Evolutionary conservation across 2,329 filamentous ascomycete genomes (phyloP), one percentile per base, ranked within the genome.

Genomic region (Cladosporium sp.): DNA sequence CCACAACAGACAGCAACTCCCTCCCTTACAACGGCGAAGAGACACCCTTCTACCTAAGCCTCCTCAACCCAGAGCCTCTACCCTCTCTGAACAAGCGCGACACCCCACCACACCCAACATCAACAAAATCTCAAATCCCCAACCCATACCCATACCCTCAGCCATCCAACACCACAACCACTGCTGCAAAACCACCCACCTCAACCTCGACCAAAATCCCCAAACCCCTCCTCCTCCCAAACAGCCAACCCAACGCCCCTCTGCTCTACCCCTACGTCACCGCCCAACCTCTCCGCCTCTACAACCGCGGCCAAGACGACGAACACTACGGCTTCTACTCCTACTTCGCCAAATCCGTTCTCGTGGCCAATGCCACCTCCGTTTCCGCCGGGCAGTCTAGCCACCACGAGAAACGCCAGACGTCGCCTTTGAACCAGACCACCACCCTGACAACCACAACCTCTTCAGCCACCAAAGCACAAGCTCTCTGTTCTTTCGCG

Each of bases 301-400:
- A 87, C 71, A 90, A 97, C 71, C 88, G 91, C 19, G 91, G 89
- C 17, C 78, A 89, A 25, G 76, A 82, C 1, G 87, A 87, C 0
- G 93, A 97, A 71, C 91, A 96, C 74, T 97, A 95, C 72, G 91
- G 90, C 2, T 97, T 97, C 75, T 97, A 96, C 75, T 89, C 83
- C 0, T 95, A 96, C 77, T 97, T 89, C 73, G 86, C 91, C 74
- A 90, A 91, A 63, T 88, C 87, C 8, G 90, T 96, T 62, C 96
- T 93, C 76, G 79, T 96, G 61, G 84, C 86, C 64, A 85, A 84
- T 15, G 80, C 81, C 61, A 67, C 68, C n/a, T 67, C 66, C 24
- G 39, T 24, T 49, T 57, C 49, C 59, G 40, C 15, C 54, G 35
- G n/a, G n/a, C n/a, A n/a, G n/a, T n/a, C n/a, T 60, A 65, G 62